These are phyloP conservation scores for Mortierella sp. DNA, from an alignment of 371 early-diverging fungal species.

Conservation along the genomic window DNA sequence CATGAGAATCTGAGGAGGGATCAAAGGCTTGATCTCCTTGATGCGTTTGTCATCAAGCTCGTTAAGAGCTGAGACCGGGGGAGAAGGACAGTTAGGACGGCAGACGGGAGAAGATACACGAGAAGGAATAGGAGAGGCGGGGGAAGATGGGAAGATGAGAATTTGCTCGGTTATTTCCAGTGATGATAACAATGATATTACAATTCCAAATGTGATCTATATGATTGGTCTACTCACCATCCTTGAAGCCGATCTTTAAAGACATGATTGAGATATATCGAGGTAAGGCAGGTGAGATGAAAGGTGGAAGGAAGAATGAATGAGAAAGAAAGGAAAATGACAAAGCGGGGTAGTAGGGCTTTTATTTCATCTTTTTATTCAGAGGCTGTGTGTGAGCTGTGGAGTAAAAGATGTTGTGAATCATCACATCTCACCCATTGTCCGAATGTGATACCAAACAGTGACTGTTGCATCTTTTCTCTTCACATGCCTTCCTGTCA, in stretches of 20 bases:
- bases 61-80: slow-evolving; percentile 74
- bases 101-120: neutral
- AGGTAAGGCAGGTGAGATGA: neutral
- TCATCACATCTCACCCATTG: neutral
- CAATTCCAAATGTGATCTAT: neutral
- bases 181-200: neutral
- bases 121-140: neutral
- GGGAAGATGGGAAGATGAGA: slow-evolving; percentile 5
- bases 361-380: neutral
- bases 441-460: slow-evolving; percentile 7
- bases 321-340: slow-evolving; percentile 2
- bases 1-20: slow-evolving; percentile 96
- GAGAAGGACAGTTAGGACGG: slow-evolving; percentile 1
- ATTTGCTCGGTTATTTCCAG: neutral
- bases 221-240: slow-evolving; percentile 54
- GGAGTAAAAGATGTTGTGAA: neutral
- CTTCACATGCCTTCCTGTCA: too few species aligned
- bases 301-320: slow-evolving; percentile 1
- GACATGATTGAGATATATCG: slow-evolving; percentile 1
- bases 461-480: neutral
- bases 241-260: slow-evolving; percentile 60
- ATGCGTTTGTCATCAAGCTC: slow-evolving; percentile 95
- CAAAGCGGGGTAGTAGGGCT: too few species aligned
- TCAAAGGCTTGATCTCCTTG: slow-evolving; percentile 88
- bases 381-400: neutral